phyloP scores from a whole-genome alignment of 2,329 filamentous ascomycete species.

The Aspergillus sp. region DNA sequence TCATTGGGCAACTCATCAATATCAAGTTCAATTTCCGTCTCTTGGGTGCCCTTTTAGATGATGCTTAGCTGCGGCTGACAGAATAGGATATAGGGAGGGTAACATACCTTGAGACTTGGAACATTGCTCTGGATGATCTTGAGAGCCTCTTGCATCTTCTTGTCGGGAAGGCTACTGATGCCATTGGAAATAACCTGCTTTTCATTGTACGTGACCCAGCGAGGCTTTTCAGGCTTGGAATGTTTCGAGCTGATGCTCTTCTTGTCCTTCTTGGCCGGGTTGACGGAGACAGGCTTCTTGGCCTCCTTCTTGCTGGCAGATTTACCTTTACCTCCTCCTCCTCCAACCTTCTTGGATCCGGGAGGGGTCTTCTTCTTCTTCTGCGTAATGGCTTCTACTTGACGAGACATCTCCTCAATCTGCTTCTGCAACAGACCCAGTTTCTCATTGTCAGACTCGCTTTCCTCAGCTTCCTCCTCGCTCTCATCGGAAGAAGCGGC shows the following conservation, averaged over 20 bases:
- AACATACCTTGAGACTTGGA: constrained; percentile 64
- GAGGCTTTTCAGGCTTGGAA: constrained; percentile 53
- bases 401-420: constrained; percentile 71
- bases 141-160: constrained; percentile 77
- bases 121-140: constrained; percentile 85
- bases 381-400: constrained; percentile 55
- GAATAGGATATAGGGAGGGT: background rate
- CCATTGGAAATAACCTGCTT: constrained; percentile 89
- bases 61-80: constrained; percentile 11
- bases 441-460: constrained; percentile 62
- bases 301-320: constrained; percentile 28
- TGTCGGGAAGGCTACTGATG: constrained; percentile 75
- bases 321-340: constrained; percentile 20
- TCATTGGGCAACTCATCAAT: constrained; percentile 51
- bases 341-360: constrained; percentile 48
- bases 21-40: constrained; percentile 49
- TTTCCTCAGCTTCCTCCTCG: constrained; percentile 70
- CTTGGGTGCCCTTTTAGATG: constrained; percentile 38
- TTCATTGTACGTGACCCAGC: constrained; percentile 71
- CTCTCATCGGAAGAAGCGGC: constrained; percentile 69
- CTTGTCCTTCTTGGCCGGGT: constrained; percentile 59
- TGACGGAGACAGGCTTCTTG: constrained; percentile 41
- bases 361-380: constrained; percentile 62
- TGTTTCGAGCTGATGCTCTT: constrained; percentile 39
- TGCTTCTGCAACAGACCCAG: constrained; percentile 67